Evolutionary conservation across 2,329 filamentous ascomycete genomes (phyloP).

Genomic region (Raffaelea arxii): DNA sequence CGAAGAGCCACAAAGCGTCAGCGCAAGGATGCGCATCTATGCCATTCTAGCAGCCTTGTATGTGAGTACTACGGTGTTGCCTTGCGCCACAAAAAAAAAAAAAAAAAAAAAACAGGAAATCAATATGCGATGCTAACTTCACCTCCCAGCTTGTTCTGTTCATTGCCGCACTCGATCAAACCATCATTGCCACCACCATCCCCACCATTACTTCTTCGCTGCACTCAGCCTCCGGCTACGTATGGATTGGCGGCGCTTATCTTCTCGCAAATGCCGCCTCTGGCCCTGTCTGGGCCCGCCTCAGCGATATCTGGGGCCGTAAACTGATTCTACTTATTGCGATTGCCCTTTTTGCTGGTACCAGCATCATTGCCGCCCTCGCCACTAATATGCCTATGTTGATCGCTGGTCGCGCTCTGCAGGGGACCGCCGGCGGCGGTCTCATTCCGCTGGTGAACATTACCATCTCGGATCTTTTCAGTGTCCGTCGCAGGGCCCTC

Average conservation of each 20-base stretch:
- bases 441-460: slow-evolving; percentile 17
- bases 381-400: slow-evolving; percentile 13
- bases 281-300: slow-evolving; percentile 23
- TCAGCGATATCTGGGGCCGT: slow-evolving; percentile 24
- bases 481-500: slow-evolving; percentile 28
- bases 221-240: slow-evolving; percentile 10
- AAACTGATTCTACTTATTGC: slow-evolving; percentile 25
- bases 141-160: slow-evolving; percentile 26
- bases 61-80: too few species aligned
- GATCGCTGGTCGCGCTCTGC: slow-evolving; percentile 17
- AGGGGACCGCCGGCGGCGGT: slow-evolving; percentile 17
- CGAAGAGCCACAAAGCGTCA: neutral
- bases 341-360: slow-evolving; percentile 26
- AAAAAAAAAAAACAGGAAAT: too few species aligned
- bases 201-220: slow-evolving; percentile 11
- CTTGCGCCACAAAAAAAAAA: too few species aligned
- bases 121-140: neutral
- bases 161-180: slow-evolving; percentile 39
- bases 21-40: neutral
- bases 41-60: neutral
- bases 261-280: slow-evolving; percentile 14
- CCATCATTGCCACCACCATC: slow-evolving; percentile 24
- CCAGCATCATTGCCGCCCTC: slow-evolving; percentile 21
- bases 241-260: slow-evolving; percentile 13
- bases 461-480: slow-evolving; percentile 24